A percentile compares a stretch with the other conserved stretches of the same genome.
Conservation (phyloP, 2,329 filamentous ascomycete genomes). For the Cytospora schulzeri region DNA sequence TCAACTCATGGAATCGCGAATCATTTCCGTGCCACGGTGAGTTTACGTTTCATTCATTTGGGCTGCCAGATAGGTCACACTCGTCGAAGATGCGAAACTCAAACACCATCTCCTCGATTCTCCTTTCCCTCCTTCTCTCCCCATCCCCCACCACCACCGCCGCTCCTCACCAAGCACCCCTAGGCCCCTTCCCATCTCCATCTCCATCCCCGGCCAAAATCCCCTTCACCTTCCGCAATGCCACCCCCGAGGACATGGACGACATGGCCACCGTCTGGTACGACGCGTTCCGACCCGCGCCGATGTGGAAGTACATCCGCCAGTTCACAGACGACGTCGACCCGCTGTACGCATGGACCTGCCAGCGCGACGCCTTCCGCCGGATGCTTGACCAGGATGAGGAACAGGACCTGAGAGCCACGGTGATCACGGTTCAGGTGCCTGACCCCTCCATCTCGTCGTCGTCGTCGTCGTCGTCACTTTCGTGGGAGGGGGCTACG, state of each 20-base stretch:
- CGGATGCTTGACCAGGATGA: background rate
- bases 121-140: background rate
- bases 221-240: slow-evolving; percentile 19
- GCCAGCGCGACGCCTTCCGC: slow-evolving; percentile 3
- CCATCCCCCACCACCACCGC: background rate
- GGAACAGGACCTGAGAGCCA: background rate
- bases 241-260: slow-evolving; percentile 22
- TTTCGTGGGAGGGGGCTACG: too few relatives aligned
- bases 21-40: background rate
- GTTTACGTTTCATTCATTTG: background rate
- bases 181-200: background rate
- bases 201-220: background rate
- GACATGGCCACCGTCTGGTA: slow-evolving; percentile 16
- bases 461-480: too few relatives aligned
- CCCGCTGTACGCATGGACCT: slow-evolving; percentile 16
- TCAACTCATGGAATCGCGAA: background rate
- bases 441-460: background rate
- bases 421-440: slow-evolving; percentile 18
- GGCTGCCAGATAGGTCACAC: background rate
- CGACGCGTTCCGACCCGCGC: slow-evolving; percentile 17
- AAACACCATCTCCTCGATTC: background rate
- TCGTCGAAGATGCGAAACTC: background rate
- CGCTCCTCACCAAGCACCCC: background rate
- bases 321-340: slow-evolving; percentile 21
- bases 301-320: slow-evolving; percentile 10